Conservation (phyloP, 139 green algal species). For the Picochlorum sp. region DNA sequence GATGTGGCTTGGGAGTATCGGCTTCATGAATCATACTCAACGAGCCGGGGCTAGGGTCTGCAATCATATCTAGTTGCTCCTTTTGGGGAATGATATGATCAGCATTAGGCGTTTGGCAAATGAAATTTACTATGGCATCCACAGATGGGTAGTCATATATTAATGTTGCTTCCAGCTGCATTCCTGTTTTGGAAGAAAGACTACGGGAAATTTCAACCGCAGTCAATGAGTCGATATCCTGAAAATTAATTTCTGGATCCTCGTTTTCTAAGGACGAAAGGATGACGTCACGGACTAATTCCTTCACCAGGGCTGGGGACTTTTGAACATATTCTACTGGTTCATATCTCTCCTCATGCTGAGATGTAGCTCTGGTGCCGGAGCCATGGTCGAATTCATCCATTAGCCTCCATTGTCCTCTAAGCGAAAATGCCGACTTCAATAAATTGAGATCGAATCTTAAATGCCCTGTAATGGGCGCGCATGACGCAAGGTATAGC, state of each 20-base stretch:
- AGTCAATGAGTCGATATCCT: conserved; percentile 58
- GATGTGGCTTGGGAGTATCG: background rate
- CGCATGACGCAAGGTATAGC: background rate
- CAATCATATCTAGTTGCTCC: background rate
- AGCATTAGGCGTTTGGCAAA: background rate
- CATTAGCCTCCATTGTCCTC: conserved; percentile 23
- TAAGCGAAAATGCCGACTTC: conserved; percentile 12
- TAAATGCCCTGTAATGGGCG: background rate
- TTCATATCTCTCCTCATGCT: background rate
- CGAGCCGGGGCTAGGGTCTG: background rate
- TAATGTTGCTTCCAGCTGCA: conserved; percentile 63
- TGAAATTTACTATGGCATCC: conserved; percentile 13
- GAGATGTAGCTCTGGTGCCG: background rate
- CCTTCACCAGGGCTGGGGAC: background rate
- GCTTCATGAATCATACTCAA: background rate
- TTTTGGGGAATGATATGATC: background rate
- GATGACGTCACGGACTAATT: no score
- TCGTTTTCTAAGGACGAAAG: no score
- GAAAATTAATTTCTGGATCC: background rate
- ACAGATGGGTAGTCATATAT: conserved; percentile 62
- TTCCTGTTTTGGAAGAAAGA: conserved; percentile 27
- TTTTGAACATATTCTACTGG: background rate
- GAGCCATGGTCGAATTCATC: background rate
- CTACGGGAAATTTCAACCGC: conserved; percentile 55
- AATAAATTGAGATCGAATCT: conserved; percentile 14